phyloP scores from a whole-genome alignment of 371 early-diverging fungal genomes.

The Saksenaea oblongispora region DNA sequence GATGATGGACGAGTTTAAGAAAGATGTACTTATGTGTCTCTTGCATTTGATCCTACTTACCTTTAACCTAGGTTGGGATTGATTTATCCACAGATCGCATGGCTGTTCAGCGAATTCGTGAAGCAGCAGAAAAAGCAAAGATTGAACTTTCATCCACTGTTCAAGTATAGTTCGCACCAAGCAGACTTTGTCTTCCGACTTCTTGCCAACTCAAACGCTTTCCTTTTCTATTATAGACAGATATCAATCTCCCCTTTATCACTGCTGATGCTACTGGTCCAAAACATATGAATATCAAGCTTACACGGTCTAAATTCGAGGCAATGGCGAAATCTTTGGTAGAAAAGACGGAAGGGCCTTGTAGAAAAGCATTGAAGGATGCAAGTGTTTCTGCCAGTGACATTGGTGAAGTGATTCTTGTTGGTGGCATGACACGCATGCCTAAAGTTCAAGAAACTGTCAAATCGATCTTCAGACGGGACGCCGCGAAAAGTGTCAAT shows the following conservation, averaged over 20 bases:
- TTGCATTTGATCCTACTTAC: neutral
- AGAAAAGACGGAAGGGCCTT: conserved; percentile 87
- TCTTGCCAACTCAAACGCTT: neutral
- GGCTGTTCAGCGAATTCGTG: conserved; percentile 87
- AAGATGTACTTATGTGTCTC: conserved; percentile 41
- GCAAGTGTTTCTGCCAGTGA: conserved; percentile 77
- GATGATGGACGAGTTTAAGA: conserved; percentile 84
- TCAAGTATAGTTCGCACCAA: conserved; percentile 28
- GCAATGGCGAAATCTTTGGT: conserved; percentile 75
- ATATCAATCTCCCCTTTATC: conserved; percentile 93
- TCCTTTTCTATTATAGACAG: conserved; percentile 49
- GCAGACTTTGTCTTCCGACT: neutral
- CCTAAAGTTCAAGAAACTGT: conserved; percentile 95
- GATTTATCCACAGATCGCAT: conserved; percentile 79
- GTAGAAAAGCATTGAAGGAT: conserved; percentile 94
- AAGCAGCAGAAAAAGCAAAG: conserved; percentile 96
- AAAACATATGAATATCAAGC: conserved; percentile 88
- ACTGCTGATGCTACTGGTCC: conserved; percentile 89
- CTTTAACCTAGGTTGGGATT: conserved; percentile 46
- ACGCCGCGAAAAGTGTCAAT: conserved; percentile 88
- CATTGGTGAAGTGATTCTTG: conserved; percentile 94
- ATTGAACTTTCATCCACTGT: conserved; percentile 88
- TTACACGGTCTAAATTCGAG: conserved; percentile 93
- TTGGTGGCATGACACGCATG: conserved; percentile 98
- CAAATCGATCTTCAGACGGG: conserved; percentile 82